phyloP scores from a whole-genome alignment of 1,284 basidiomycete species.

The Phellinidium pouzarii region DNA sequence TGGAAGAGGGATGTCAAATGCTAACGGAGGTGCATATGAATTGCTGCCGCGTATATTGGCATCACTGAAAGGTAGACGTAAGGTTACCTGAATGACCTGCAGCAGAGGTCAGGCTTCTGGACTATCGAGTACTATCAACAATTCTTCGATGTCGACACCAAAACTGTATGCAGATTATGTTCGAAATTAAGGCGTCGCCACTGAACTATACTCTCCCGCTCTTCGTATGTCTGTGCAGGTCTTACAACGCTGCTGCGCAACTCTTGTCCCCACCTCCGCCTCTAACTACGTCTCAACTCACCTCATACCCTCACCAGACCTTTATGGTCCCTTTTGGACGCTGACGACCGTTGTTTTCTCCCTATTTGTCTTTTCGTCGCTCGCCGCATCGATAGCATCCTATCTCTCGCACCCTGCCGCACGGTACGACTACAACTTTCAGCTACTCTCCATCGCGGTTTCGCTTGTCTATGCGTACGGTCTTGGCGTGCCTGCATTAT shows the following conservation, averaged over 20 bases:
- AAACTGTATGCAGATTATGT: slow-evolving; percentile 40
- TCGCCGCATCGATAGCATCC: slow-evolving; percentile 75
- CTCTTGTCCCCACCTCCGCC: slow-evolving; percentile 54
- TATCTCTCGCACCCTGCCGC: slow-evolving; percentile 62
- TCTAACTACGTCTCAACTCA: slow-evolving; percentile 51
- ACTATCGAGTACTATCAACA: slow-evolving; percentile 72
- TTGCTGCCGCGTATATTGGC: background rate
- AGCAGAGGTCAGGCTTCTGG: slow-evolving; percentile 53
- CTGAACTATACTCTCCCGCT: background rate
- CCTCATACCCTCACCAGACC: slow-evolving; percentile 60
- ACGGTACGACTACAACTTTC: slow-evolving; percentile 76
- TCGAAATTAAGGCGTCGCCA: background rate
- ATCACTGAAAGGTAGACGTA: background rate
- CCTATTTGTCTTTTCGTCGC: slow-evolving; percentile 86
- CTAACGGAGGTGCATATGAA: slow-evolving; percentile 41
- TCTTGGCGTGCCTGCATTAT: slow-evolving; percentile 66
- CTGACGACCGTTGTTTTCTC: slow-evolving; percentile 87
- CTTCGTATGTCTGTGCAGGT: slow-evolving; percentile 36
- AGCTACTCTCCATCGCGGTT: slow-evolving; percentile 74
- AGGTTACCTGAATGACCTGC: slow-evolving; percentile 52
- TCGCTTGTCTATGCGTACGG: slow-evolving; percentile 84
- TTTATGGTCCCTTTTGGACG: slow-evolving; percentile 94
- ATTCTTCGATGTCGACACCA: slow-evolving; percentile 78
- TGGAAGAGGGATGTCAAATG: slow-evolving; percentile 35
- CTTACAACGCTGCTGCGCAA: slow-evolving; percentile 63